These are phyloP conservation scores for Raphanus raphanistrum DNA, from an alignment of 345 rosid species.

Conservation along the genomic window DNA sequence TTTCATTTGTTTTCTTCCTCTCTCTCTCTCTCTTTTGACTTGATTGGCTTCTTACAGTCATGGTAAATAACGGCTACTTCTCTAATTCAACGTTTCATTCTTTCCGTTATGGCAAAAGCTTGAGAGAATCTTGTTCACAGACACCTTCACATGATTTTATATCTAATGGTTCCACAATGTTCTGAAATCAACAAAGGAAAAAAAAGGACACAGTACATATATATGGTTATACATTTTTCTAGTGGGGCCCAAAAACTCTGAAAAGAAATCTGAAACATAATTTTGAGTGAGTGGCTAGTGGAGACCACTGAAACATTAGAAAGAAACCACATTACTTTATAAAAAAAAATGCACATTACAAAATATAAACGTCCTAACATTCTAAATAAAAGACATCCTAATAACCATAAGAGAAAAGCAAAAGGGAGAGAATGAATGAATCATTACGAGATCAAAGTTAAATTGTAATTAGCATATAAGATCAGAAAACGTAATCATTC, in stretches of 20 bases:
- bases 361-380: slow-evolving; percentile 16
- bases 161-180: background rate
- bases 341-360: slow-evolving; percentile 16
- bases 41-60: slow-evolving; percentile 9
- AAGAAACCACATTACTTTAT: slow-evolving; percentile 11
- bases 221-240: background rate
- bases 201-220: slow-evolving; percentile 9
- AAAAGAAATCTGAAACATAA: slow-evolving; percentile 20
- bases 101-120: slow-evolving; percentile 12
- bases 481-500: slow-evolving; percentile 29
- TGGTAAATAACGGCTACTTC: slow-evolving; percentile 29
- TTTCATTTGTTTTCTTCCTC: slow-evolving; percentile 4
- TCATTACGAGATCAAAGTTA: slow-evolving; percentile 34
- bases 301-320: slow-evolving; percentile 25
- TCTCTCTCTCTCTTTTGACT: background rate
- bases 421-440: slow-evolving; percentile 9
- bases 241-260: slow-evolving; percentile 24
- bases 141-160: slow-evolving; percentile 9
- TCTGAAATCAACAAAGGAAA: background rate
- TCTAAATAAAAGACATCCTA: slow-evolving; percentile 27
- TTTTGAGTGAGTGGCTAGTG: slow-evolving; percentile 25
- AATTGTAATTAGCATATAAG: slow-evolving; percentile 23
- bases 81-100: slow-evolving; percentile 8
- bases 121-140: slow-evolving; percentile 26
- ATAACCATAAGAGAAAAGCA: slow-evolving; percentile 24